phyloP scores from a whole-genome alignment of 495 filamentous ascomycete species.

The Parathielavia hyrcaniae region DNA sequence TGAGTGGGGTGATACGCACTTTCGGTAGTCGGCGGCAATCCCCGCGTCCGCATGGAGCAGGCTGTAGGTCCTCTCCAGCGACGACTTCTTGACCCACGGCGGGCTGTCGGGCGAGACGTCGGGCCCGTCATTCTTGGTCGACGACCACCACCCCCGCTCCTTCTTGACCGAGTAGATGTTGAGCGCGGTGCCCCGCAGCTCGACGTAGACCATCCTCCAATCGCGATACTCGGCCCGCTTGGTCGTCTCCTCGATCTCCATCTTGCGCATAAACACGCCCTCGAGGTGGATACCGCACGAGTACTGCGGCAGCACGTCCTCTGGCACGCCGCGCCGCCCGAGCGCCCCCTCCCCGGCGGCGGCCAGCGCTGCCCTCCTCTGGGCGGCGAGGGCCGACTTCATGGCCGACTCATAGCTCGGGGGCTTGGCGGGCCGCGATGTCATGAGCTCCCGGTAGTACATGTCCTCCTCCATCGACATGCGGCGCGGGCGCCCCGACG shows the following conservation, averaged over 20 bases:
- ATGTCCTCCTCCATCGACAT: constrained; percentile 40
- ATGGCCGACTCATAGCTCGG: constrained; percentile 37
- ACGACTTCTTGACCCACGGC: constrained; percentile 38
- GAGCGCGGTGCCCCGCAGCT: constrained; percentile 56
- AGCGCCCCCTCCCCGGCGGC: constrained; percentile 2
- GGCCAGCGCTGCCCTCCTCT: constrained; percentile 29
- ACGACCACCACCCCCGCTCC: constrained; percentile 36
- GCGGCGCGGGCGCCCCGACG: constrained; percentile 30
- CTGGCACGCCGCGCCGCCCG: neutral
- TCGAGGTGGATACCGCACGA: constrained; percentile 49
- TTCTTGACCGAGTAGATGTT: constrained; percentile 50
- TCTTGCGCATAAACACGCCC: constrained; percentile 49
- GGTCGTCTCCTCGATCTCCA: constrained; percentile 53
- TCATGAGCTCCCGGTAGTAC: constrained; percentile 35
- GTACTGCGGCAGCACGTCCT: constrained; percentile 48
- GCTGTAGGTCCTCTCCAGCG: constrained; percentile 51
- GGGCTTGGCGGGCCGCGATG: constrained; percentile 32
- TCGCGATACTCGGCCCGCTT: constrained; percentile 46
- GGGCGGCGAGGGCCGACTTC: constrained; percentile 27
- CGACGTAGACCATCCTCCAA: constrained; percentile 52
- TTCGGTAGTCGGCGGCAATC: constrained; percentile 56
- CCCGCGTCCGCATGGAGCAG: constrained; percentile 62
- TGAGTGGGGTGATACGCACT: constrained; percentile 34
- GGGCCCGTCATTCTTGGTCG: constrained; percentile 27
- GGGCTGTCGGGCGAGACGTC: constrained; percentile 39